Evolutionary conservation across 2,329 filamentous ascomycete species (phyloP).

Genomic region (Fusarium sp.): DNA sequence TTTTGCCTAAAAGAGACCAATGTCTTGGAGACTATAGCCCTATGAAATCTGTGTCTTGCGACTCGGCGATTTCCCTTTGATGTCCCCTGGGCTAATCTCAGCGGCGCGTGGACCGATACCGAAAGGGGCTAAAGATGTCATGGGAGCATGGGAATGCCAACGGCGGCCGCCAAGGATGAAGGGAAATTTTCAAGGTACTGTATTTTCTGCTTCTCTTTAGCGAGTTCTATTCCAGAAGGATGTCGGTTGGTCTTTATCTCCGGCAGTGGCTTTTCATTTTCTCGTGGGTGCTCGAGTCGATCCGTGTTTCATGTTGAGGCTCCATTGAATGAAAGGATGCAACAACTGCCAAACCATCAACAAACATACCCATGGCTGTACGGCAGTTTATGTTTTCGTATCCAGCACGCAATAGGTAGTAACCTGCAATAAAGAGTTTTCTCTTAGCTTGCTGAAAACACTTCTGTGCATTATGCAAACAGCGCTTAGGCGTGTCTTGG

Average conservation of each 20-base stretch:
- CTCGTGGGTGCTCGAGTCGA: neutral
- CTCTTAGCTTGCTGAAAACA: neutral
- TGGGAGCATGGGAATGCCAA: conserved; percentile 5
- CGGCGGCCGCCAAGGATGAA: conserved; percentile 12
- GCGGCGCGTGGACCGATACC: conserved; percentile 26
- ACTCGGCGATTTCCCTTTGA: conserved; percentile 37
- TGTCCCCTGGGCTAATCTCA: conserved; percentile 29
- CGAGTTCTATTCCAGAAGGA: neutral
- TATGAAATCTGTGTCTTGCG: conserved; percentile 4
- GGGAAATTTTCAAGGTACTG: conserved; percentile 9
- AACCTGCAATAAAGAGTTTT: neutral
- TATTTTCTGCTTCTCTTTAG: neutral
- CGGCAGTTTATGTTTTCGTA: neutral
- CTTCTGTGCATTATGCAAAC: neutral
- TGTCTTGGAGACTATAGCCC: conserved; percentile 17
- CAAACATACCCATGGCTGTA: neutral
- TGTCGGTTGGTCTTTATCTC: conserved; percentile 23
- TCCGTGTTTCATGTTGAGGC: conserved; percentile 20
- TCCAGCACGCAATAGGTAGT: neutral
- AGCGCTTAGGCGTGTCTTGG: conserved; percentile 2
- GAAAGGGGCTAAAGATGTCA: conserved; percentile 16
- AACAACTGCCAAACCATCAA: neutral
- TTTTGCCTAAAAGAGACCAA: neutral
- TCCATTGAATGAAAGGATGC: neutral
- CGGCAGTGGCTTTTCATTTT: neutral